Percentiles rank a stretch among this genome's conserved stretches.
Conservation (phyloP, 805 yeast species). For the Komagataella populi region DNA sequence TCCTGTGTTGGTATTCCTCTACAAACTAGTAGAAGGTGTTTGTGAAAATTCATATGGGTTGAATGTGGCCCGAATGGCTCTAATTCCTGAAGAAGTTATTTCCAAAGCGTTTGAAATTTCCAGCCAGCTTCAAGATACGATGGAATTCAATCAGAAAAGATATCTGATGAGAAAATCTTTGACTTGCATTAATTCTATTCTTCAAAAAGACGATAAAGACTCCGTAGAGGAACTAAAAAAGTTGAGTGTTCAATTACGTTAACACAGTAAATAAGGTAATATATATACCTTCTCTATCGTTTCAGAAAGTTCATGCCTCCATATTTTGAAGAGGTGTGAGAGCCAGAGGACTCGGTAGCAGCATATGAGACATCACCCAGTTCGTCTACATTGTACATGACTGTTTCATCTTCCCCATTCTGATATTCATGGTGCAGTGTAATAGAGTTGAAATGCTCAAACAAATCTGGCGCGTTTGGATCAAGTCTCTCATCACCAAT, state of each 20-base stretch:
- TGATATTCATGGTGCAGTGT: slow-evolving; percentile 67
- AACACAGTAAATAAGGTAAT: too few species aligned
- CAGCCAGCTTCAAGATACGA: slow-evolving; percentile 8
- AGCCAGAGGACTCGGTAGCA: slow-evolving; percentile 17
- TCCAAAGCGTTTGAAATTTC: slow-evolving; percentile 28
- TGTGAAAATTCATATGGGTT: slow-evolving; percentile 67
- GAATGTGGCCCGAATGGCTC: slow-evolving; percentile 73
- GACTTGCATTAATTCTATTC: background rate
- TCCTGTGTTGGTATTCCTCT: slow-evolving; percentile 34
- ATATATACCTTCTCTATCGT: background rate
- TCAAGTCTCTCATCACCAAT: background rate
- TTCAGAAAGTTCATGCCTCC: slow-evolving; percentile 2
- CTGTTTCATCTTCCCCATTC: slow-evolving; percentile 26
- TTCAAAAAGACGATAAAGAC: background rate
- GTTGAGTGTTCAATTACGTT: background rate
- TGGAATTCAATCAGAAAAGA: slow-evolving; percentile 3
- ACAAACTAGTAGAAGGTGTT: slow-evolving; percentile 32
- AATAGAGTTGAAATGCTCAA: slow-evolving; percentile 73
- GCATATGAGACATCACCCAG: slow-evolving; percentile 46
- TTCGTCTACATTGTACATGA: slow-evolving; percentile 32
- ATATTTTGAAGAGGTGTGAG: background rate
- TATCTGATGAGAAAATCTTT: background rate
- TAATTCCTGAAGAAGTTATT: slow-evolving; percentile 34
- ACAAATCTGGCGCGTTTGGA: slow-evolving; percentile 41
- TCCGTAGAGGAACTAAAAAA: background rate